Evolutionary conservation across 495 filamentous ascomycete genomes (phyloP).

Genomic region (Aspergillus ostianus): DNA sequence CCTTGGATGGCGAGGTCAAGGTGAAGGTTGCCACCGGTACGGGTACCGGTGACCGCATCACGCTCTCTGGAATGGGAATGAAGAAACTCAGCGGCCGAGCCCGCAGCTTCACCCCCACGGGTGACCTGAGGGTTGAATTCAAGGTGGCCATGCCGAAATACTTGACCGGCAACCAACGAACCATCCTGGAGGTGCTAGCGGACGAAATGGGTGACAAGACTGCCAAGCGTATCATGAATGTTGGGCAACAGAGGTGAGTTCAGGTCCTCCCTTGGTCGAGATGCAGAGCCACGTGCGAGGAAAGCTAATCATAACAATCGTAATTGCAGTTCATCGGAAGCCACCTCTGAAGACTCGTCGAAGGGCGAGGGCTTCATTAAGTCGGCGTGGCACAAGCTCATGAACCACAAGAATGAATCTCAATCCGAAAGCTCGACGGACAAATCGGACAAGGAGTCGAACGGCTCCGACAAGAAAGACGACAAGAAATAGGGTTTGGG

Average conservation of each 20-base stretch:
- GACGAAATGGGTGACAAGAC: conserved; percentile 91
- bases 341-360: conserved; percentile 37
- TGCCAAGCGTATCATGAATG: conserved; percentile 87
- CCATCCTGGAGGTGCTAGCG: conserved; percentile 88
- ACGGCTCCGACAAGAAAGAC: conserved; percentile 37
- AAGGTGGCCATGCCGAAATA: conserved; percentile 94
- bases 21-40: conserved; percentile 87
- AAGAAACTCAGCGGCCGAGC: conserved; percentile 62
- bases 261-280: not conserved
- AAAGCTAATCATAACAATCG: conserved; percentile 11
- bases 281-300: not conserved
- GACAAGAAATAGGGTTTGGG: conserved; percentile 56
- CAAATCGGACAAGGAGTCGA: conserved; percentile 33
- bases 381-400: conserved; percentile 84
- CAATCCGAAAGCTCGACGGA: conserved; percentile 33
- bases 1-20: conserved; percentile 84
- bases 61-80: conserved; percentile 87
- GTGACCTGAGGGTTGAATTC: conserved; percentile 91
- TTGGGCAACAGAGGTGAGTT: conserved; percentile 50
- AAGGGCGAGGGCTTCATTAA: conserved; percentile 85
- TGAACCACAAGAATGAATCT: conserved; percentile 62
- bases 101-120: conserved; percentile 52
- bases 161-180: conserved; percentile 82
- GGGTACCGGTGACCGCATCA: conserved; percentile 86
- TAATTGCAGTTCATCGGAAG: conserved; percentile 11